A percentile compares a stretch with the other conserved stretches of the same genome.
These are phyloP conservation scores for Globisporangium okanoganense DNA, from an alignment of 352 stramenopile genomes.

Conservation along the genomic window DNA sequence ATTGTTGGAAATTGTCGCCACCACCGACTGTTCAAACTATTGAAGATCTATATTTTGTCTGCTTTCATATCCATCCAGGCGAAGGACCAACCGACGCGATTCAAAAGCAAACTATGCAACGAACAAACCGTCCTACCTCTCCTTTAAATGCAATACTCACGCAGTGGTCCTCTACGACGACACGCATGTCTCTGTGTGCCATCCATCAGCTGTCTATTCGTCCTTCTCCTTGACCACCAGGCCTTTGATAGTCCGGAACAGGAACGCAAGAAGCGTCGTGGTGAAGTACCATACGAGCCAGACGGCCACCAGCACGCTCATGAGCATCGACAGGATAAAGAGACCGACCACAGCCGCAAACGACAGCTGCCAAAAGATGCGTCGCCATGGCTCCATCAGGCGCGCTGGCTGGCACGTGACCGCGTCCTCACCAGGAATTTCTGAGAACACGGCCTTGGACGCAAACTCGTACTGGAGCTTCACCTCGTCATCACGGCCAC, in stretches of 20 bases:
- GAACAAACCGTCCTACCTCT: too few relatives aligned
- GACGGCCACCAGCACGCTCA: constrained; percentile 47
- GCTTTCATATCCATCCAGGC: neutral
- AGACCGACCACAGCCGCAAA: constrained; percentile 32
- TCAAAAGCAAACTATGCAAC: constrained; percentile 2
- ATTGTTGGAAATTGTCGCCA: constrained; percentile 19
- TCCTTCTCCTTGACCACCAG: constrained; percentile 10
- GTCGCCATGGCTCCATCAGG: constrained; percentile 25
- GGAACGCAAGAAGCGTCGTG: constrained; percentile 31
- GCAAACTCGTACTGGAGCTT: constrained; percentile 65
- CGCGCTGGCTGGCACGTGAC: constrained; percentile 43
- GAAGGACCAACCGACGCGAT: too few relatives aligned
- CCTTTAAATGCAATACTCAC: constrained; percentile 3
- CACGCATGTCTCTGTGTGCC: neutral
- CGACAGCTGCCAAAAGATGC: constrained; percentile 33
- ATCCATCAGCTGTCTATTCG: constrained; percentile 14
- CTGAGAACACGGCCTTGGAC: constrained; percentile 38
- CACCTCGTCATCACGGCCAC: constrained; percentile 55
- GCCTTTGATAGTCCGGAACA: constrained; percentile 1
- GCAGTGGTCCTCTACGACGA: constrained; percentile 8
- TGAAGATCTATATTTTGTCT: constrained; percentile 10
- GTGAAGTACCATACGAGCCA: constrained; percentile 65
- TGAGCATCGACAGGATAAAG: constrained; percentile 49
- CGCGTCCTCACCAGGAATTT: constrained; percentile 39
- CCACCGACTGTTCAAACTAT: constrained; percentile 6